Conservation (phyloP, 768 basidiomycete species). For the Mrakia gelida region DNA sequence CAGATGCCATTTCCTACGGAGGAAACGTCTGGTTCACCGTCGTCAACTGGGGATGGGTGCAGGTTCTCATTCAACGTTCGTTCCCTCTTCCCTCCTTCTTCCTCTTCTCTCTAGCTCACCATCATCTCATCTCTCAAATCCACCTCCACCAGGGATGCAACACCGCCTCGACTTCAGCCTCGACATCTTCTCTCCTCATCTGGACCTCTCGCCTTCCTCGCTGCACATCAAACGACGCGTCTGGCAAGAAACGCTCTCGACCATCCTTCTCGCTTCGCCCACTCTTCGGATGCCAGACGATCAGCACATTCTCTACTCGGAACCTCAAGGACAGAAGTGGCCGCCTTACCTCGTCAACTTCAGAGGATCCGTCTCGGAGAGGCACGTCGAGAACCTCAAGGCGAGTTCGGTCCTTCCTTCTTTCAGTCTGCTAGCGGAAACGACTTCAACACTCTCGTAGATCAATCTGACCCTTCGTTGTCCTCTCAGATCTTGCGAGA, state of each 20-base stretch:
- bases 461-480: background rate
- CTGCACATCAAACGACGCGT: slow-evolving; percentile 64
- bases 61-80: slow-evolving; percentile 61
- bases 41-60: slow-evolving; percentile 54
- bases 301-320: slow-evolving; percentile 58
- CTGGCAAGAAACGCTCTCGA: slow-evolving; percentile 72
- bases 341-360: slow-evolving; percentile 69
- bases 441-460: no score
- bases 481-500: slow-evolving; percentile 66
- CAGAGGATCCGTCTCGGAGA: slow-evolving; percentile 53
- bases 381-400: slow-evolving; percentile 75
- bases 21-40: slow-evolving; percentile 60
- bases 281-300: slow-evolving; percentile 58
- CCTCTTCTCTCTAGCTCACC: background rate
- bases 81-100: slow-evolving; percentile 13
- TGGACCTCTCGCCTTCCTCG: slow-evolving; percentile 33
- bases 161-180: slow-evolving; percentile 70
- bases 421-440: no score
- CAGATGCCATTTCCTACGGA: slow-evolving; percentile 60
- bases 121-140: background rate
- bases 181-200: slow-evolving; percentile 73
- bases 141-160: slow-evolving; percentile 19
- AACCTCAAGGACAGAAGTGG: slow-evolving; percentile 56
- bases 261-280: slow-evolving; percentile 59
- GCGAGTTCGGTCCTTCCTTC: slow-evolving; percentile 43